Base-by-base conservation (phyloP, 1,284 basidiomycete species). In the Apiotrichum sp. region DNA sequence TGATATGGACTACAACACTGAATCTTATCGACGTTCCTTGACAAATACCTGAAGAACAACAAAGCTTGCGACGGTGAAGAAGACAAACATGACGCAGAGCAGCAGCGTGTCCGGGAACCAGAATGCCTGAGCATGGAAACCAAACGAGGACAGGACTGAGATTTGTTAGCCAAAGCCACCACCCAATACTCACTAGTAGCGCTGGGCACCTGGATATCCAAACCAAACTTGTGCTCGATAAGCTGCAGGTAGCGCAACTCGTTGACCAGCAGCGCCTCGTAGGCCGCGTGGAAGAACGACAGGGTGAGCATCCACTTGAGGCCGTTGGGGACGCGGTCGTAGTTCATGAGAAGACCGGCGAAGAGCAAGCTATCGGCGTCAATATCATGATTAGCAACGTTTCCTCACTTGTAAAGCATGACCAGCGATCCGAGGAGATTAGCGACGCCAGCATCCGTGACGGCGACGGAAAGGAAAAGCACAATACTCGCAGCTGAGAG, bases 251-350 rank as follows among this genome's bases (percentile, higher is more conserved):
- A 96, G 47, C 93, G 81, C 52, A 98, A 79, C 76, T 98, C 93
- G 72, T 98, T 98, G 57, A 98, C 93, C 31, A 93, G 86, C 33
- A 98, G 81, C 1, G 89, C 92, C 77, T 98, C 95, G 69, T 92
- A 98, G 0, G 89, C 95, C n/a, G 95, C 93, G 77, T 98, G 95
- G 86, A 96, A 98, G 82, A 98, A 98, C 3, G 91, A 95, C 11
- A 90, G 71, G 1, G 88, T 91, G 70, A 91, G 88, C 61, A 98
- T 78, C 89, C 91, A 96, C 57, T 83, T 84, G 48, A 95, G 79
- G 40, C 79, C 80, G 0, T 80, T 79, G 0, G 84, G 82, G 10
- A 97, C 84, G 31, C 87, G 86, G 64, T 93, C 88, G 48, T 92
- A 85, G 75, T 98, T 98, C 79, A 98, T 92, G 55, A 98, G 79